Base-by-base conservation (phyloP, 208 protist genomes). In the Acanthamoeba healyi region DNA sequence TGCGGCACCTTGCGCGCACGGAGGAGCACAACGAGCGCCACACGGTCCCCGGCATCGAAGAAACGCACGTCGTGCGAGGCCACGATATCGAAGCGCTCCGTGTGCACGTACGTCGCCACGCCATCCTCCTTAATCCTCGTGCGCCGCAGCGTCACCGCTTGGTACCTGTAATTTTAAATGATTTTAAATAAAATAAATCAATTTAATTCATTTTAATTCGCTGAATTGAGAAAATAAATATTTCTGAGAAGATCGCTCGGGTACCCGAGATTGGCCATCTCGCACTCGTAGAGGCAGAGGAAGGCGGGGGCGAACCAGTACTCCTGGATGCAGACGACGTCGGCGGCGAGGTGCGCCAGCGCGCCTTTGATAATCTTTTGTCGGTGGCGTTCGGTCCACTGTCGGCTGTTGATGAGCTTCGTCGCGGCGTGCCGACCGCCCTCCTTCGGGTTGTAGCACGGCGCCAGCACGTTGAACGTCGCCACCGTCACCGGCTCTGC, bases 381-480 rank as follows among this genome's bases (percentile, higher is more conserved):
- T 7, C 79, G 79, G n/a, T 92, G 86, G 26, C 86, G 51, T 34
- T 92, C 63, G 22, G 38, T 22, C 86, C 86, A 92, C 40, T 54
- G 86, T 36, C 29, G 49, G 32, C 51, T 89, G 38, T 89, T 89
- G 44, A 89, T 40, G 29, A 54, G 24, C 12, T 29, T 38, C 0
- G 32, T 65, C 14, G 63, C 86, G 3, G 86, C 86, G 26, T 92
- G 9, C 14, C 86, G 54, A 0, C 63, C 63, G 9, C 86, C 86
- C 29, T 92, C 86, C 17, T 38, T 42, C 36, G 24, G 22, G 34
- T 72, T 74, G 63, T 92, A 92, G 34, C 86, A 92, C 24, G 86
- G 86, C 24, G 86, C 86, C 3, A 92, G 86, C 56, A 92, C 86
- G 38, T 92, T 92, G 56, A 92, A 92, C 40, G 86, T 92, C 2